Conservation (phyloP, 2,329 filamentous ascomycete species). For the Colletotrichum coccodes region DNA sequence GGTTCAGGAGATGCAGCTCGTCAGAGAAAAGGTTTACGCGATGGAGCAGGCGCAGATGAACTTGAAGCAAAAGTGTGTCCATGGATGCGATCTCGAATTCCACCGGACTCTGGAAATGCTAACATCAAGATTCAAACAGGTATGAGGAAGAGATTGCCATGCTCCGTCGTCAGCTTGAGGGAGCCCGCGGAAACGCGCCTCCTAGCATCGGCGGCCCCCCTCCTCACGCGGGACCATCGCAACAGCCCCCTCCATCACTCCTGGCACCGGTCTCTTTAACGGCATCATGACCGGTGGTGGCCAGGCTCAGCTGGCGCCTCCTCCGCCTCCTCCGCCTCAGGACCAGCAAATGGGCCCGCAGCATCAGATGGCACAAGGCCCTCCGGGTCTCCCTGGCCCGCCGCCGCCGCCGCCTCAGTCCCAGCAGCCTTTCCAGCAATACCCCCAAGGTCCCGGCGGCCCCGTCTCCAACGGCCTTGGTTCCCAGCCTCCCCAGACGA, state of each 20-base stretch:
- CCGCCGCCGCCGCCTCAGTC: constrained; percentile 68
- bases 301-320: constrained; percentile 86
- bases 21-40: constrained; percentile 91
- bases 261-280: constrained; percentile 92
- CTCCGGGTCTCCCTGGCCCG: constrained; percentile 70
- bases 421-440: constrained; percentile 79
- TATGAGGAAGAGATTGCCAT: constrained; percentile 92
- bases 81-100: background rate
- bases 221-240: constrained; percentile 81
- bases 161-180: constrained; percentile 87
- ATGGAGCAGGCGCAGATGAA: constrained; percentile 90
- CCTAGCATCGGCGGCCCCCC: constrained; percentile 73
- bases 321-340: constrained; percentile 71
- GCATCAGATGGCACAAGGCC: constrained; percentile 76
- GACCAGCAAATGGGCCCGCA: constrained; percentile 67
- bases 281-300: constrained; percentile 93
- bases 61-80: constrained; percentile 88
- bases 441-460: constrained; percentile 64
- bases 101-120: constrained; percentile 19
- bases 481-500: constrained; percentile 83
- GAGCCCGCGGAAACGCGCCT: constrained; percentile 72
- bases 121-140: constrained; percentile 56
- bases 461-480: constrained; percentile 77
- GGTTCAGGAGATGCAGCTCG: constrained; percentile 94
- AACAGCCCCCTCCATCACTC: constrained; percentile 87